Base-by-base conservation (phyloP, 306 rosid species). In the Morella rubra region DNA sequence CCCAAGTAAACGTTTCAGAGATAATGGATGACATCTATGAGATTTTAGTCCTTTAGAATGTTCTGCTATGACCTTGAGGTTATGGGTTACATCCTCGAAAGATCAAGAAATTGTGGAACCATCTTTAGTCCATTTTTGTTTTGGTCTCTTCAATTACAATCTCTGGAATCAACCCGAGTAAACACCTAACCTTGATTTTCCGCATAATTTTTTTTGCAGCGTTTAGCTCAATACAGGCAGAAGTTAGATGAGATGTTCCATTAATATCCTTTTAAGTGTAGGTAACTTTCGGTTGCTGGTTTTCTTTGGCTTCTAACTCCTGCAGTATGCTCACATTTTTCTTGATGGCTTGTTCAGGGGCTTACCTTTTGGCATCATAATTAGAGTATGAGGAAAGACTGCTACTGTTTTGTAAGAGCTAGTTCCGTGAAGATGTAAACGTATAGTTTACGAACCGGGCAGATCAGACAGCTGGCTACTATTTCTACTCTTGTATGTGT, bases 141-240 rank as follows among this genome's bases (percentile, higher is more conserved):
- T 50, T 14, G 12, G 19, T 32, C 45, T 22, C 46, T 69, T 58
- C 56, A 20, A 14, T 40, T 68, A 60, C 4, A 16, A 32, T 69
- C 52, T 73, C 46, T 62, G 20, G 47, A 56, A 32, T 15, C n/a
- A 49, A 59, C 75, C 49, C n/a, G 13, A 45, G 40, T 13, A 27
- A n/a, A 40, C 45, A 18, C 18, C 80, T 82, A 24, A 74, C 51
- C 16, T 8, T 68, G 20, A 9, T 4, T 69, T 24, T 67, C 44
- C 64, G 8, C 40, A 46, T 37, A 66, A 72, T 59, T 61, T 53
- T 44, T 79, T 65, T 80, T 80, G 83, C 86, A 88, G 92, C 71
- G 73, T 13, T 78, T 88, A 86, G 92, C 92, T 76, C 90, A 74
- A 16, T 88, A 88, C 90, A 80, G 92, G 78, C 88, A 88, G 82